phyloP scores from a whole-genome alignment of 345 rosid genomes.

The Carallia pectinifolia region DNA sequence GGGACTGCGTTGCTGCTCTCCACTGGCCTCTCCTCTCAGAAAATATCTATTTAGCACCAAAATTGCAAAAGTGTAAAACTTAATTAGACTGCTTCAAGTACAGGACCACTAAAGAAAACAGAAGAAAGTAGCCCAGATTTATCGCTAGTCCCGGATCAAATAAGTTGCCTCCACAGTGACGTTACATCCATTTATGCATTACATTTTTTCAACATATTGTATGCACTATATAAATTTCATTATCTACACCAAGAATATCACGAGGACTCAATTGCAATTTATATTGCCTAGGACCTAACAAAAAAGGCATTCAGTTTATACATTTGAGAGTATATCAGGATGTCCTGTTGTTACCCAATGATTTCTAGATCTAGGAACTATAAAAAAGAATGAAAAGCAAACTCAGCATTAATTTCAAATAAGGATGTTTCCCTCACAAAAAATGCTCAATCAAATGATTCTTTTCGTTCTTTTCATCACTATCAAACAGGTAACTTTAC shows the following conservation, averaged over 20 bases:
- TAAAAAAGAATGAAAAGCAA: background rate
- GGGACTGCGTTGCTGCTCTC: conserved; percentile 96
- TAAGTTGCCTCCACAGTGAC: too few relatives aligned
- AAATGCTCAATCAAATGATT: background rate
- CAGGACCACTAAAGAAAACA: background rate
- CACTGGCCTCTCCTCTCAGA: conserved; percentile 97
- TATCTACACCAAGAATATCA: too few relatives aligned
- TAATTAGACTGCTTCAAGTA: background rate
- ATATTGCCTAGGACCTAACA: background rate
- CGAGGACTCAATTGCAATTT: background rate
- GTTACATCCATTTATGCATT: too few relatives aligned
- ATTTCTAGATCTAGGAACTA: background rate
- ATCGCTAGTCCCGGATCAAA: background rate
- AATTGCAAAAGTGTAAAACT: background rate
- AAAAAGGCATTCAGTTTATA: background rate
- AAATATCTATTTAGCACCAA: conserved; percentile 61
- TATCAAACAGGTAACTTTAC: background rate
- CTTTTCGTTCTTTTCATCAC: background rate
- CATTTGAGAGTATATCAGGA: background rate
- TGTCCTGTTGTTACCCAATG: background rate
- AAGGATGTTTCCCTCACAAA: too few relatives aligned
- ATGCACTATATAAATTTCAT: too few relatives aligned
- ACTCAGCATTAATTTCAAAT: background rate
- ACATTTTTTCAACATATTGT: too few relatives aligned
- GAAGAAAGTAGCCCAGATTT: background rate